A percentile compares a stretch with the other conserved stretches of the same genome.
These are phyloP conservation scores for Vitis amurensis DNA, from an alignment of 164 flowering plant species.

Conservation along the genomic window DNA sequence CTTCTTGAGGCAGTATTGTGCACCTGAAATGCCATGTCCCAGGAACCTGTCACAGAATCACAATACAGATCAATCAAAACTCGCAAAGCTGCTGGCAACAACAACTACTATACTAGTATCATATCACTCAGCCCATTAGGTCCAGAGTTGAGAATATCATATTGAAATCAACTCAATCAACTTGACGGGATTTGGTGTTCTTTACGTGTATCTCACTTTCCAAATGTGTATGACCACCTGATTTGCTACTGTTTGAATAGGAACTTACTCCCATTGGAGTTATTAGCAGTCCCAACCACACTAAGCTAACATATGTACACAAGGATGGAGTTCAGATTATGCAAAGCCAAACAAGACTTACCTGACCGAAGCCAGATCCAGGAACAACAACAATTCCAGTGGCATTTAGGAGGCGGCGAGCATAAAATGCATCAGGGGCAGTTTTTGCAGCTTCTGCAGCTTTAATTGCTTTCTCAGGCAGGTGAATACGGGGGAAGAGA, in stretches of 20 bases:
- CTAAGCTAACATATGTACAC: not conserved
- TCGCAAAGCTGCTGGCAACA: not conserved
- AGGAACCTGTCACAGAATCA: conserved; percentile 57
- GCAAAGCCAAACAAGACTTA: conserved; percentile 19
- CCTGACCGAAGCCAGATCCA: conserved; percentile 99
- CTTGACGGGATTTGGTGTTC: too few species aligned
- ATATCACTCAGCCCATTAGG: too few species aligned
- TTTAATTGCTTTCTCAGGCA: conserved; percentile 79
- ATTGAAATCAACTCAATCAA: too few species aligned
- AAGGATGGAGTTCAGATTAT: not conserved
- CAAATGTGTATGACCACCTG: too few species aligned
- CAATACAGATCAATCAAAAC: not conserved
- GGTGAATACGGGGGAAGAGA: conserved; percentile 76
- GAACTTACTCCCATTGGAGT: too few species aligned
- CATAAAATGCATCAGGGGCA: conserved; percentile 92
- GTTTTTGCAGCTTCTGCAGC: conserved; percentile 75
- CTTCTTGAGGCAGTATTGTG: conserved; percentile 96
- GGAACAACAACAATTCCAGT: conserved; percentile 97
- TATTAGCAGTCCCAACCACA: too few species aligned
- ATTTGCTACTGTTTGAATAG: too few species aligned
- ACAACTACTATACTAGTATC: too few species aligned
- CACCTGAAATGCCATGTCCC: conserved; percentile 98
- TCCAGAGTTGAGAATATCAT: too few species aligned
- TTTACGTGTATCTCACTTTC: too few species aligned
- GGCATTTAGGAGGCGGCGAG: conserved; percentile 76